Evolutionary conservation across 495 filamentous ascomycete species (phyloP).

Genomic region (Aspergillus heteromorphus): DNA sequence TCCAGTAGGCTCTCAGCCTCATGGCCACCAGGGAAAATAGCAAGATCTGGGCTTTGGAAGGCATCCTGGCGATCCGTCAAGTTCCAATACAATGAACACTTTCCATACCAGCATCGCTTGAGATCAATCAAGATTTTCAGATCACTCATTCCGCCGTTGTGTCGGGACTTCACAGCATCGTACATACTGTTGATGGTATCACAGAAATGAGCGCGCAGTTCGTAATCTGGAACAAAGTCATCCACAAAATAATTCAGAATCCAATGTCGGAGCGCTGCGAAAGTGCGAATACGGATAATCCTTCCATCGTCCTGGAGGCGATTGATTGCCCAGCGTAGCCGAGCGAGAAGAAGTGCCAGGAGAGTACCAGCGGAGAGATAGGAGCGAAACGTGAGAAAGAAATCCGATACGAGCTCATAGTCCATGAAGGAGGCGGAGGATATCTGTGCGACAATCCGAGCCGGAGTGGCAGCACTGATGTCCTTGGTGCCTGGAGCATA

Average conservation of each 20-base stretch:
- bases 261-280: slow-evolving; percentile 96
- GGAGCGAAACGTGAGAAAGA: slow-evolving; percentile 90
- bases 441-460: slow-evolving; percentile 93
- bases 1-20: slow-evolving; percentile 11
- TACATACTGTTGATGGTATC: slow-evolving; percentile 73
- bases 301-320: slow-evolving; percentile 78
- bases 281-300: slow-evolving; percentile 89
- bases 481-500: slow-evolving; percentile 66
- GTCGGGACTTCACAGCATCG: slow-evolving; percentile 49
- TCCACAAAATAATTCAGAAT: slow-evolving; percentile 97
- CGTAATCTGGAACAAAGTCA: slow-evolving; percentile 83
- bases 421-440: slow-evolving; percentile 94
- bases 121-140: slow-evolving; percentile 88
- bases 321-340: slow-evolving; percentile 81
- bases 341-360: slow-evolving; percentile 73
- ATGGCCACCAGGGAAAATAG: slow-evolving; percentile 71
- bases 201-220: slow-evolving; percentile 76
- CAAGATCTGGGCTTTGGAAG: slow-evolving; percentile 54
- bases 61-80: slow-evolving; percentile 52
- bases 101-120: slow-evolving; percentile 95
- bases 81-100: slow-evolving; percentile 87
- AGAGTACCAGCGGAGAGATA: slow-evolving; percentile 75
- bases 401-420: slow-evolving; percentile 95
- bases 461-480: slow-evolving; percentile 85
- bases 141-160: slow-evolving; percentile 61